Evolutionary conservation across 306 rosid species (phyloP).

Genomic region (Abrus precatorius): DNA sequence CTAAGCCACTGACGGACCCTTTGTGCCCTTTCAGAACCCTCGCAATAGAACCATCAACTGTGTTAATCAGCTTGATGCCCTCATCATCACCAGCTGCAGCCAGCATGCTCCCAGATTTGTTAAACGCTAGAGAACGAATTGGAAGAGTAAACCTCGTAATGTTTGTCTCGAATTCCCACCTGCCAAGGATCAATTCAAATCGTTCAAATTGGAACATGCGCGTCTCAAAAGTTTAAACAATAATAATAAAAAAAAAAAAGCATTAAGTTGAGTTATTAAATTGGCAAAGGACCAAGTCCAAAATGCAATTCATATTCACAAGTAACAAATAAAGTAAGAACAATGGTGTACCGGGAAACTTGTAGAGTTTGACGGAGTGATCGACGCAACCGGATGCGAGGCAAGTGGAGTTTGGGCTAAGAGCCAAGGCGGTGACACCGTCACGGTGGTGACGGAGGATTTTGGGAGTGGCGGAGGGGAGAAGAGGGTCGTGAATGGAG

Average conservation of each 20-base stretch:
- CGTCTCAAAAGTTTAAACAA: background rate
- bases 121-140: conserved; percentile 80
- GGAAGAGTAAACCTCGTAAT: conserved; percentile 96
- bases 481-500: conserved; percentile 78
- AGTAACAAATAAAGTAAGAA: background rate
- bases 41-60: conserved; percentile 91
- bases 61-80: conserved; percentile 91
- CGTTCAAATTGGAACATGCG: background rate
- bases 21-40: conserved; percentile 93
- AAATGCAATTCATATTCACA: background rate
- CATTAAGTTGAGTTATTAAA: background rate
- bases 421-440: conserved; percentile 89
- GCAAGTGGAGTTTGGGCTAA: conserved; percentile 94
- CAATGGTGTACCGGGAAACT: conserved; percentile 74
- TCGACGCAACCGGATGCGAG: conserved; percentile 96
- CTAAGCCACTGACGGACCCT: conserved; percentile 83
- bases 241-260: background rate
- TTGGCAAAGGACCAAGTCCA: background rate
- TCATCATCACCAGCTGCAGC: conserved; percentile 99
- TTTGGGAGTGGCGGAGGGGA: conserved; percentile 70
- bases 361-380: conserved; percentile 95
- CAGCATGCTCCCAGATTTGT: conserved; percentile 86
- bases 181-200: conserved; percentile 43
- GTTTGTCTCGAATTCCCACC: conserved; percentile 97
- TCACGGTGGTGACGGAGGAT: conserved; percentile 93